Percentiles rank a stretch among this genome's conserved stretches.
Evolutionary conservation across 331 rosid species (phyloP).

Genomic region (Quercus tomentella): DNA sequence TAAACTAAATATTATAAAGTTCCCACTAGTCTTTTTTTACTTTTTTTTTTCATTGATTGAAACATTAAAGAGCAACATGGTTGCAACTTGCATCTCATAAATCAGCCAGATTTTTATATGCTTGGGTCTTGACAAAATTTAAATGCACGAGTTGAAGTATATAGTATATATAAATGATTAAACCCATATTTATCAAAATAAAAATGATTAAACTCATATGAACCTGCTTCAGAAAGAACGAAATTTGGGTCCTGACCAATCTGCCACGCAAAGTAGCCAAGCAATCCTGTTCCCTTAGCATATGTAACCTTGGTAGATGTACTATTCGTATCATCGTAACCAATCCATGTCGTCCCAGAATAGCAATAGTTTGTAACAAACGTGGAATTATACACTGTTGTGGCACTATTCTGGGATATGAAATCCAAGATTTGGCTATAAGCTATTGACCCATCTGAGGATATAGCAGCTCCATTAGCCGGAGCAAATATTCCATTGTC

Average conservation of each 20-base stretch:
- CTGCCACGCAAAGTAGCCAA: constrained; percentile 46
- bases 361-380: constrained; percentile 28
- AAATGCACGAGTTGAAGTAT: no score
- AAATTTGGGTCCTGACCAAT: constrained; percentile 28
- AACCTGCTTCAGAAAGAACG: neutral
- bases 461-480: neutral
- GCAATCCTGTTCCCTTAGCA: constrained; percentile 26
- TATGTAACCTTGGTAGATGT: constrained; percentile 30
- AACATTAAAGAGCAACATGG: no score
- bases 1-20: no score
- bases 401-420: constrained; percentile 6
- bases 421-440: neutral
- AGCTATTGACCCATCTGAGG: neutral
- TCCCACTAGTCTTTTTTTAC: no score
- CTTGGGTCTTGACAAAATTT: no score
- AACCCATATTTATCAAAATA: no score
- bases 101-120: no score
- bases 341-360: constrained; percentile 38
- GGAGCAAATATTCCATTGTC: neutral
- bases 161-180: neutral
- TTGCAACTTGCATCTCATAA: no score
- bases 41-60: no score
- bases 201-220: neutral
- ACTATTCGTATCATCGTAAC: constrained; percentile 37
- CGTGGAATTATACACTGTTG: neutral